A percentile compares a stretch with the other conserved stretches of the same genome.
These are phyloP conservation scores for Kazachstania africana DNA, from an alignment of 805 yeast species.

Conservation along the genomic window DNA sequence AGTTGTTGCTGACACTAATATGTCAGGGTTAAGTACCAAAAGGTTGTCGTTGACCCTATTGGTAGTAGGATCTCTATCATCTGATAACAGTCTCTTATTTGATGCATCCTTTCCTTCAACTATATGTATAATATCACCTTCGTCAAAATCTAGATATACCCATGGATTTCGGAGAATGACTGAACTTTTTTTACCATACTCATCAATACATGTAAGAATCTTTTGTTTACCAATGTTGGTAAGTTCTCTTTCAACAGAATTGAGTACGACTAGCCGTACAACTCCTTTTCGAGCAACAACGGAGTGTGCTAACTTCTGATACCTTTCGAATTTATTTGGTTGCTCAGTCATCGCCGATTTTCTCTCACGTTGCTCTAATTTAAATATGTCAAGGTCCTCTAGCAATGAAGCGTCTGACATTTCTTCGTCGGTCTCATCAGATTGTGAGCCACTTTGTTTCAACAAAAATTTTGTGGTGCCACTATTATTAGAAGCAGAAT, in stretches of 20 bases:
- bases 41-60: constrained; percentile 36
- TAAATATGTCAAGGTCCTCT: too few relatives aligned
- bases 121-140: constrained; percentile 51
- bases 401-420: too few relatives aligned
- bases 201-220: constrained; percentile 40
- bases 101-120: constrained; percentile 31
- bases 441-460: too few relatives aligned
- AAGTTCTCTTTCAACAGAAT: constrained; percentile 8
- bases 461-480: too few relatives aligned
- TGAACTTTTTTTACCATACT: constrained; percentile 24
- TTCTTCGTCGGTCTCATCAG: too few relatives aligned
- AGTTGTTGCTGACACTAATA: constrained; percentile 67
- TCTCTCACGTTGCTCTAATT: too few relatives aligned
- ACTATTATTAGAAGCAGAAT: too few relatives aligned
- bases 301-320: too few relatives aligned
- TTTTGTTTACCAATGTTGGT: constrained; percentile 33
- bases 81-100: constrained; percentile 21
- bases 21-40: constrained; percentile 77
- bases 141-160: constrained; percentile 35
- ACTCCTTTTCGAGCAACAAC: constrained; percentile 39
- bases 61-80: constrained; percentile 19
- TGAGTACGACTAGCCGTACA: constrained; percentile 20
- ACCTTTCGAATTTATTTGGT: too few relatives aligned
- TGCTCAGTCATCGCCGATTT: too few relatives aligned
- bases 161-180: constrained; percentile 54